Evolutionary conservation across 169 alveolate genomes (phyloP).

Genomic region (Cryptosporidium ubiquitum): DNA sequence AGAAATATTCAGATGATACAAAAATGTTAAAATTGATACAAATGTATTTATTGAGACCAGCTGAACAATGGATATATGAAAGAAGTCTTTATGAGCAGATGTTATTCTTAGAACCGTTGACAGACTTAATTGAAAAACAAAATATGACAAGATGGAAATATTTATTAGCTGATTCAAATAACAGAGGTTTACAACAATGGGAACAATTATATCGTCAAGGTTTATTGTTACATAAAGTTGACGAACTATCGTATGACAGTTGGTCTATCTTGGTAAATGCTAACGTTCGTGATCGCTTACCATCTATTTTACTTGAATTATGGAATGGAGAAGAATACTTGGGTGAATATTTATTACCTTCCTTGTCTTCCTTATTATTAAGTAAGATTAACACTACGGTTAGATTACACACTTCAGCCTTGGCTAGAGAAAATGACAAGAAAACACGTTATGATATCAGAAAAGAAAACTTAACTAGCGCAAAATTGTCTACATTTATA

Average conservation of each 20-base stretch:
- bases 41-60: conserved; percentile 68
- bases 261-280: conserved; percentile 73
- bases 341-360: conserved; percentile 65
- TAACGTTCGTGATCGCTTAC: conserved; percentile 64
- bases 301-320: conserved; percentile 62
- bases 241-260: conserved; percentile 69
- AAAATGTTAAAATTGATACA: conserved; percentile 65
- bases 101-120: conserved; percentile 66
- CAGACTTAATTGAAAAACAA: conserved; percentile 62
- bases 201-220: conserved; percentile 71
- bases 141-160: conserved; percentile 72
- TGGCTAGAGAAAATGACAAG: conserved; percentile 46
- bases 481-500: conserved; percentile 65
- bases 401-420: conserved; percentile 44
- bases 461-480: conserved; percentile 47
- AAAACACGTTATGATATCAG: conserved; percentile 66
- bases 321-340: conserved; percentile 74
- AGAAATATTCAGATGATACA: conserved; percentile 37
- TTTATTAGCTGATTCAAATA: conserved; percentile 54
- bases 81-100: conserved; percentile 60
- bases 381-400: conserved; percentile 61
- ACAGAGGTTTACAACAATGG: conserved; percentile 69
- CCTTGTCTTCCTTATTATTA: conserved; percentile 43
- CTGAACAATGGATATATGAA: conserved; percentile 72
- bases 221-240: conserved; percentile 60